Percentiles rank a stretch among this genome's conserved stretches.
Conservation (phyloP, 495 filamentous ascomycete genomes). For the Aspergillus bridgeri region DNA sequence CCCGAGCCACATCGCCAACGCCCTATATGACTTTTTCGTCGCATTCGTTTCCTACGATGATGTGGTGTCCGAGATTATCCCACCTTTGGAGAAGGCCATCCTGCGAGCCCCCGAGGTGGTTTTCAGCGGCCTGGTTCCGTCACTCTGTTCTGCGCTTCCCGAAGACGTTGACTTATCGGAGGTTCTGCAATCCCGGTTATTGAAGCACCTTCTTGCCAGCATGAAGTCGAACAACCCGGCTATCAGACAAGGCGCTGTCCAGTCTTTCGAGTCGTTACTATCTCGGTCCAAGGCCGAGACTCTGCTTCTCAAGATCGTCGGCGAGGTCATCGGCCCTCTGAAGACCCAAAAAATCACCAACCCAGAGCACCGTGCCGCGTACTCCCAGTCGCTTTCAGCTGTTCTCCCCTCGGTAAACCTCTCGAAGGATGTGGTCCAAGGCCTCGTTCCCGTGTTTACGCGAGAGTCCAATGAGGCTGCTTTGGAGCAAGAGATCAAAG, state of each 20-base stretch:
- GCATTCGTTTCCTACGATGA: conserved; percentile 73
- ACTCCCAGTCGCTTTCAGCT: conserved; percentile 71
- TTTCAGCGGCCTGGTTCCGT: conserved; percentile 67
- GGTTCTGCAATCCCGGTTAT: conserved; percentile 60
- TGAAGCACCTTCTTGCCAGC: conserved; percentile 83
- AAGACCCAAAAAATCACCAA: conserved; percentile 76
- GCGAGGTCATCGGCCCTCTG: conserved; percentile 73
- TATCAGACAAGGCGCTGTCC: conserved; percentile 71
- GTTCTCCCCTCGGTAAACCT: conserved; percentile 54
- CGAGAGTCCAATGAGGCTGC: conserved; percentile 89
- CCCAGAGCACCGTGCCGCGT: conserved; percentile 74
- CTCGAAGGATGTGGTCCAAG: conserved; percentile 62
- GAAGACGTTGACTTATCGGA: conserved; percentile 71
- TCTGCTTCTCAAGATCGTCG: conserved; percentile 59
- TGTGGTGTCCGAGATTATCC: conserved; percentile 68
- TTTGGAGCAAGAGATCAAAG: conserved; percentile 66
- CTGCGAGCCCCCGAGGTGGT: conserved; percentile 88
- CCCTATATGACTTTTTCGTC: conserved; percentile 78
- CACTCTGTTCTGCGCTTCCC: conserved; percentile 66
- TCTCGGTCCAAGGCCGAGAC: conserved; percentile 53
- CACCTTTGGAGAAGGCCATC: conserved; percentile 82
- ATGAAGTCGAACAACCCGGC: conserved; percentile 80
- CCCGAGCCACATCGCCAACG: conserved; percentile 66
- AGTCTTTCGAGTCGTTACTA: conserved; percentile 65
- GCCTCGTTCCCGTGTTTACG: conserved; percentile 57